Conservation (phyloP, 306 rosid genomes). For the Dalbergia cochinchinensis region DNA sequence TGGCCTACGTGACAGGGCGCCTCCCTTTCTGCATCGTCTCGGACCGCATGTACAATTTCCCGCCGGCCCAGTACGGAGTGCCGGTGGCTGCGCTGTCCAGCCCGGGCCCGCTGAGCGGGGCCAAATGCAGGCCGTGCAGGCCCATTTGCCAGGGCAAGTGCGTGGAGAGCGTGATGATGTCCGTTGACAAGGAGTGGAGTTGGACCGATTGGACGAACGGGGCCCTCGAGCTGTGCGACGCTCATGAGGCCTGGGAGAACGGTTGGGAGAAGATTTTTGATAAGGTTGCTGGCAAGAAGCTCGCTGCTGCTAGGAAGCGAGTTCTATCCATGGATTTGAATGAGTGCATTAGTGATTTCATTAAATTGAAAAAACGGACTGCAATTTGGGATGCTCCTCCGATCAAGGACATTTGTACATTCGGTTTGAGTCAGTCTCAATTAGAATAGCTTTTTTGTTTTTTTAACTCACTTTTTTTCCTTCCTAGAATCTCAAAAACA, state of each 20-base stretch:
- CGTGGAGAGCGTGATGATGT: constrained; percentile 58
- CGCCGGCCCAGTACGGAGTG: constrained; percentile 69
- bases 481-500: not conserved
- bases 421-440: constrained; percentile 37
- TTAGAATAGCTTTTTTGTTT: not conserved
- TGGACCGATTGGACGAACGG: constrained; percentile 81
- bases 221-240: constrained; percentile 68
- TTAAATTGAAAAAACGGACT: constrained; percentile 46
- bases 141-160: constrained; percentile 67
- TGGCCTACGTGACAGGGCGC: constrained; percentile 45
- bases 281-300: constrained; percentile 52
- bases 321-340: constrained; percentile 45
- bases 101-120: constrained; percentile 79
- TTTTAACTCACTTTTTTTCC: not conserved
- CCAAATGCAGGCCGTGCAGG: constrained; percentile 83
- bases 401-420: constrained; percentile 54
- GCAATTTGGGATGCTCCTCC: constrained; percentile 71
- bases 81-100: constrained; percentile 90
- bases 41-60: constrained; percentile 75
- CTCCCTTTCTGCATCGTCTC: constrained; percentile 85
- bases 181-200: constrained; percentile 67
- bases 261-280: constrained; percentile 77
- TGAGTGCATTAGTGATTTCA: constrained; percentile 57
- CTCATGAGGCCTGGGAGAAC: constrained; percentile 64
- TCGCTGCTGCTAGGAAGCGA: constrained; percentile 50